A percentile compares a stretch with the other conserved stretches of the same genome.
Evolutionary conservation across 768 basidiomycete genomes (phyloP).

Genomic region (Strobilomyces confusus): DNA sequence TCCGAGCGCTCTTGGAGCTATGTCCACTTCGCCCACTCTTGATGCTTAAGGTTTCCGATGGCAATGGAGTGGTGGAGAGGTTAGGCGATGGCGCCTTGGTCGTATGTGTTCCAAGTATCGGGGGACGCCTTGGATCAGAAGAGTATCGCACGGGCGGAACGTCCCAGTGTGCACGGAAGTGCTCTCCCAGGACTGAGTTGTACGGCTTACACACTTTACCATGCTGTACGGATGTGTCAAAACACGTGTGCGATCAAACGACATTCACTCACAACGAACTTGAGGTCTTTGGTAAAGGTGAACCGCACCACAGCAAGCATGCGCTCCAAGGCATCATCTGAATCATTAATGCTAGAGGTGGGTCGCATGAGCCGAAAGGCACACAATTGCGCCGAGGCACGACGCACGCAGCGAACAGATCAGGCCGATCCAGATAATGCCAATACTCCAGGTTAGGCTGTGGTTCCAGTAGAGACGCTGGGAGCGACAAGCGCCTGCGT

Average conservation of each 20-base stretch:
- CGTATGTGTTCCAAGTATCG: constrained; percentile 42
- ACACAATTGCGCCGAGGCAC: not conserved
- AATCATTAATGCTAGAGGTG: constrained; percentile 77
- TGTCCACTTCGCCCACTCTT: constrained; percentile 44
- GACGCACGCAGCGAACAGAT: constrained; percentile 86
- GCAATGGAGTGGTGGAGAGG: constrained; percentile 17
- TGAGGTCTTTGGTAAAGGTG: constrained; percentile 89
- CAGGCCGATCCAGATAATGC: constrained; percentile 89
- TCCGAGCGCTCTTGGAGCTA: constrained; percentile 59
- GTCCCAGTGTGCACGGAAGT: constrained; percentile 88
- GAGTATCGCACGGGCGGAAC: constrained; percentile 58
- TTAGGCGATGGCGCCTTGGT: constrained; percentile 25
- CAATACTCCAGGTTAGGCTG: constrained; percentile 96
- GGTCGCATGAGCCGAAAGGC: constrained; percentile 4
- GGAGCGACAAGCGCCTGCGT: constrained; percentile 82
- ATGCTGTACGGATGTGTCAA: constrained; percentile 46
- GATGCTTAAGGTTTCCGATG: constrained; percentile 50
- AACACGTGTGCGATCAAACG: not conserved
- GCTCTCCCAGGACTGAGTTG: constrained; percentile 83
- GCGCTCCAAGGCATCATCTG: constrained; percentile 86
- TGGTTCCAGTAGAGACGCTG: constrained; percentile 90
- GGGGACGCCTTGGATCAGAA: constrained; percentile 43
- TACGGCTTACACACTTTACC: constrained; percentile 94
- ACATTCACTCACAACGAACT: constrained; percentile 66
- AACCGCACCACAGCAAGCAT: constrained; percentile 92